Evolutionary conservation across 768 basidiomycete species (phyloP), one percentile per base, ranked within the genome.

Genomic region (Lactifluus subvellereus): DNA sequence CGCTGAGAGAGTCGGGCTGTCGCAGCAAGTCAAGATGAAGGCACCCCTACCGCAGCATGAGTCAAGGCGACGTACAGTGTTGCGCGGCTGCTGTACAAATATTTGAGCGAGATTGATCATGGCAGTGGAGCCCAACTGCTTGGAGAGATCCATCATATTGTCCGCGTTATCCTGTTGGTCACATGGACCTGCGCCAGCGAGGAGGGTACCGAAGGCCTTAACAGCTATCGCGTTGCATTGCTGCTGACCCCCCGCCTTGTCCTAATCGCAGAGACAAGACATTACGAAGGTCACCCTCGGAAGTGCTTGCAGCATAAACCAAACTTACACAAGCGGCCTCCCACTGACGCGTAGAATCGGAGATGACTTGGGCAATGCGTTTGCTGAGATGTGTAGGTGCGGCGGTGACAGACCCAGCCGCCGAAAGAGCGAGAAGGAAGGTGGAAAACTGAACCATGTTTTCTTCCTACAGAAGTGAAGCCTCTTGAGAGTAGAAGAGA

Each of bases 191-290:
- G 72, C 74, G 6, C 76, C 82, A 38, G 82, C 82, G n/a, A 88
- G 81, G 48, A 89, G 80, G 13, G 84, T 83, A 43, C 68, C 67
- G 68, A 86, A 84, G 0, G 85, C 80, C 1, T 74, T 76, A 30
- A 86, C 77, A 3, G 85, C 80, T 47, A 82, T 69, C 6, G 80
- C 74, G 70, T 84, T 87, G 72, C 87, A 88, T 66, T 79, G 72
- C n/a, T 74, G 57, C 16, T 67, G 83, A 48, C 86, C 87, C 45
- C 81, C 82, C 6, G 85, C 86, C 13, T 78, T 74, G 43, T 73
- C 55, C 84, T 86, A 69, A 53, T 8, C 54, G 32, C 4, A 2
- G 37, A 8, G 6, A 48, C 4, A 43, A 7, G 3, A 6, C 2
- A 22, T 54, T 20, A 38, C 13, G 6, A 13, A 45, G 8, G 8